Evolutionary conservation across 768 basidiomycete species (phyloP), one percentile per base, ranked within the genome.

Genomic region (Agaricus sinodeliciosus): DNA sequence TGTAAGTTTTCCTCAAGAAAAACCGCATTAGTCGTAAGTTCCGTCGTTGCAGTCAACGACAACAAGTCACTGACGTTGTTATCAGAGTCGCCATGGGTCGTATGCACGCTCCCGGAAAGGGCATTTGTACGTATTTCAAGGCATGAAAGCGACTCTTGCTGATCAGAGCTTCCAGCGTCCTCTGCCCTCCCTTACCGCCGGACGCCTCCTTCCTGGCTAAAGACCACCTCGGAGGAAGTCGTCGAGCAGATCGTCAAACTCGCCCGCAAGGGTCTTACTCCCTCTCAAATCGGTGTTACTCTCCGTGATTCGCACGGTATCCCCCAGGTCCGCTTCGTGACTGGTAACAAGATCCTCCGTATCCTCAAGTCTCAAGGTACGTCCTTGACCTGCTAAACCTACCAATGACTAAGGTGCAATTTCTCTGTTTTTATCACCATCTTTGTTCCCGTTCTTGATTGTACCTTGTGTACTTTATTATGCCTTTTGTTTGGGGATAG

Each of bases 51-150:
- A 25, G n/a, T 48, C 11, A 16, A 16, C 27, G 27, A 37, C 19
- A 15, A 43, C 43, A 26, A 58, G 12, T 18, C 51, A 41, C 28
- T 63, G 43, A 63, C 62, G 43, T 61, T 48, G 3, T 9, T 49
- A 11, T 13, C 26, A 78, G 70, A 74, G 57, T 65, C 69, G 75
- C 63, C 75, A 92, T 92, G 90, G 90, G 87, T 90, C 92, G 94
- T 69, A 94, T 96, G 92, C 95, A 98, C 84, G 94, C 94, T 84
- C 93, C 94, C 74, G 93, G 93, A 75, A 98, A 98, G 92, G 95
- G 94, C 82, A 96, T 98, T 80, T 90, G 89, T 92, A 72, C 64
- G 87, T 84, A 54, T 39, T 22, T 19, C 50, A n/a, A 26, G 43
- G 26, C 34, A 49, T 57, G 52, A 51, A 54, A 47, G 43, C 18